Percentiles rank a stretch among this genome's conserved stretches.
Conservation (phyloP, 345 rosid species). For the Salix purpurea region DNA sequence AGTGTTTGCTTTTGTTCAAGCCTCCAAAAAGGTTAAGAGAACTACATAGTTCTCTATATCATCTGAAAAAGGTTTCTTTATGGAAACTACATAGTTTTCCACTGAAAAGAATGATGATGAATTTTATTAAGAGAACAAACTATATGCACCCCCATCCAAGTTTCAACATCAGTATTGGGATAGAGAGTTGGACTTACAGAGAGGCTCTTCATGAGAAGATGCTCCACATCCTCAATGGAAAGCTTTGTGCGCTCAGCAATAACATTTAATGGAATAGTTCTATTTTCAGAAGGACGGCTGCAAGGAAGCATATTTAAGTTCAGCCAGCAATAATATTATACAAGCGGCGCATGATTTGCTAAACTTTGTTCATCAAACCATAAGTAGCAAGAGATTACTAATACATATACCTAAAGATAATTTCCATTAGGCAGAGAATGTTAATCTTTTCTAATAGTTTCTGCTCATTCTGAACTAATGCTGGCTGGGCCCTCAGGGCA, state of each 20-base stretch:
- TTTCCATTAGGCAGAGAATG: constrained; percentile 95
- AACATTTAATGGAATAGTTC: constrained; percentile 76
- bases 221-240: constrained; percentile 82
- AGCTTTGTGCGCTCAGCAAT: constrained; percentile 94
- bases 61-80: background rate
- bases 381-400: background rate
- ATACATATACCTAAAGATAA: constrained; percentile 73
- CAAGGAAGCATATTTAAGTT: constrained; percentile 16
- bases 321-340: constrained; percentile 6
- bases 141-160: background rate
- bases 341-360: background rate
- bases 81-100: background rate
- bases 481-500: constrained; percentile 84
- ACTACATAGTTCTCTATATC: too few relatives aligned
- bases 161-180: background rate
- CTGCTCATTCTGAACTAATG: constrained; percentile 84
- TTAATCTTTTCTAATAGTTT: constrained; percentile 91
- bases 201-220: constrained; percentile 94
- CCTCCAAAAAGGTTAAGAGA: too few relatives aligned
- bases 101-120: background rate
- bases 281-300: constrained; percentile 97
- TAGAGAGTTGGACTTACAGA: constrained; percentile 57
- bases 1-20: too few relatives aligned
- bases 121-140: background rate
- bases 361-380: background rate